Evolutionary conservation across 2,329 filamentous ascomycete genomes (phyloP), one percentile per base, ranked within the genome.

Genomic region (Calycina herbarum): DNA sequence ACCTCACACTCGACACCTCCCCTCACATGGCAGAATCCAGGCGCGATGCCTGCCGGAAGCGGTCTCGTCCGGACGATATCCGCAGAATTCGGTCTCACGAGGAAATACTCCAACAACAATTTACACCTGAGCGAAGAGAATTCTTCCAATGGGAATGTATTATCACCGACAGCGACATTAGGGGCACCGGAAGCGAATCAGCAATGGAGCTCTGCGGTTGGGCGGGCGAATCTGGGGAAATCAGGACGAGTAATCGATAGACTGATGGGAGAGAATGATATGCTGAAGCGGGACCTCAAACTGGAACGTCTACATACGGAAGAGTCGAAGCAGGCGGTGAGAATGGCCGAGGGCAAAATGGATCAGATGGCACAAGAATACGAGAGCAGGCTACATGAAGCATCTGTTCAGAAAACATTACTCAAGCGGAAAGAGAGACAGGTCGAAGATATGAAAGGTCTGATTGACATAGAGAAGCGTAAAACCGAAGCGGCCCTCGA

Each of bases 181-280:
- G 58, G 63, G 17, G 7, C 56, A 27, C 24, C 27, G 31, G 57
- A 24, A 29, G 42, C 42, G 8, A 60, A 63, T 15, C 33, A 40
- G 20, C 73, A 75, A 75, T 89, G 87, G 86, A 88, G 89, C 73
- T 86, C 87, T 35, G 88, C 88, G 2, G 84, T 91, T 57, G 89
- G 89, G 70, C 89, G 89, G 74, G 88, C 89, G 7, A 88, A 86
- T 2, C 79, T 90, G 2, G 90, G 90, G 56, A 93, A 93, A 80
- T 92, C 89, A 10, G 90, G 90, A 8, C 83, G 89, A 40, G 90
- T 93, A 62, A 94, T 95, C 77, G 92, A 95, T 78, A 87, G 88
- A 74, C 84, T 95, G 63, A 91, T 93, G 74, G 88, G 89, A 62
- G 91, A 94, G 75, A 93, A 93, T 71, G 91, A 94, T 73, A 84